Evolutionary conservation across 352 stramenopile species (phyloP), one percentile per base, ranked within the genome.

Genomic region (Hyaloperonospora arabidopsidis): DNA sequence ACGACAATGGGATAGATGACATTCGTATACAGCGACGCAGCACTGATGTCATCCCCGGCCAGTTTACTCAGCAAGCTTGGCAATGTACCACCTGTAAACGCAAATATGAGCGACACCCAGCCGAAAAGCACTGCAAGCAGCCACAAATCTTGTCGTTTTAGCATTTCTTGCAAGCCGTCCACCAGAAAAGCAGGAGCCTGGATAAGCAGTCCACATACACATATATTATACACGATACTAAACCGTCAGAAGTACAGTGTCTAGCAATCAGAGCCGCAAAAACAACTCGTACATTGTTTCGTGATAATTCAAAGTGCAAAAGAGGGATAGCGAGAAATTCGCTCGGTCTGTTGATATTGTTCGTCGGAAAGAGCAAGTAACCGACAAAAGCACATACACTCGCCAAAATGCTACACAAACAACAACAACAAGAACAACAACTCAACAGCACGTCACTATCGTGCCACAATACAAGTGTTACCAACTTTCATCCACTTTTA

Each of bases 91-190:
- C 79, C 81, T 1, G 75, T 76, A 54, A 92, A 92, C 3, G 73
- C 80, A 40, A 92, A 89, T 5, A 92, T 74, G 18, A 89, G 72
- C 38, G 81, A 92, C 39, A 89, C 70, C 81, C 81, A 92, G 5
- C 81, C 81, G 52, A 92, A 92, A 49, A 81, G 79, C 2, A 88
- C 56, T 0, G 76, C 79, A 52, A 92, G 89, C 46, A 76, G 87
- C 79, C 79, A 89, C 59, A 92, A 61, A 52, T 92, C 81, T 0
- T 43, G 43, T 1, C 71, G 67, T 29, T 58, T 62, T 0, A 92
- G 66, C 58, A 86, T 67, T 49, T 70, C 55, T 23, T 65, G 65
- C 64, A 92, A 74, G 35, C 74, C 77, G 13, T 74, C 69, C 41
- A 89, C 29, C 2, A 92, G 68, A 10, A 77, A 69, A 14, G 57